Evolutionary conservation across 2,329 filamentous ascomycete genomes (phyloP).

Genomic region (Beauveria pseudobassiana): DNA sequence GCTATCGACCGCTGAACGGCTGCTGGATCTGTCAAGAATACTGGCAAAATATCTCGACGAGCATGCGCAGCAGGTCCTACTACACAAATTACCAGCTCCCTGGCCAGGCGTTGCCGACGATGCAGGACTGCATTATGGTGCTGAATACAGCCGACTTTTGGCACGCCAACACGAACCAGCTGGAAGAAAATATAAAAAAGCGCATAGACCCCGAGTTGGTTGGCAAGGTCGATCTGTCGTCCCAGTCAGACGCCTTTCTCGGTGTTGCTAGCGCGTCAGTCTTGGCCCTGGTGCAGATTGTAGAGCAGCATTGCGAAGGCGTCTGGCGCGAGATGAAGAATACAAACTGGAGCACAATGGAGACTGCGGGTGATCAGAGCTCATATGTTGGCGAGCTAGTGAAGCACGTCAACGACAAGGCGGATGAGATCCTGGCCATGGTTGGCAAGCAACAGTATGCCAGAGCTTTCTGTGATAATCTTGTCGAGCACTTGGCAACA

Average conservation of each 20-base stretch:
- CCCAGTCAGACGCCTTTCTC: slow-evolving; percentile 90
- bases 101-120: slow-evolving; percentile 41
- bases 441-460: slow-evolving; percentile 91
- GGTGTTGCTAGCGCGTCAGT: slow-evolving; percentile 87
- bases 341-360: slow-evolving; percentile 89
- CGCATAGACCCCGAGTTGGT: slow-evolving; percentile 76
- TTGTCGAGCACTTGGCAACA: slow-evolving; percentile 80
- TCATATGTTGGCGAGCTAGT: slow-evolving; percentile 82
- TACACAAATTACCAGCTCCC: slow-evolving; percentile 59
- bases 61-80: slow-evolving; percentile 87
- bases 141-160: slow-evolving; percentile 98
- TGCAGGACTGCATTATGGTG: slow-evolving; percentile 77
- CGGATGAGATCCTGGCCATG: slow-evolving; percentile 66
- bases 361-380: slow-evolving; percentile 88
- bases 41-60: slow-evolving; percentile 92
- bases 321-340: slow-evolving; percentile 97
- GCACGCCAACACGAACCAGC: slow-evolving; percentile 83
- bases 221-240: slow-evolving; percentile 76
- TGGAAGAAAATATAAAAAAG: slow-evolving; percentile 91
- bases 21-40: slow-evolving; percentile 77
- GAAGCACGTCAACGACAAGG: slow-evolving; percentile 61
- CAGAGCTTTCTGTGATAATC: slow-evolving; percentile 86
- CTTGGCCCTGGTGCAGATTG: slow-evolving; percentile 71
- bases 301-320: slow-evolving; percentile 75
- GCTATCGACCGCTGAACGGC: slow-evolving; percentile 78